Evolutionary conservation across 2,329 filamentous ascomycete genomes (phyloP).

Genomic region (Catunica adiposa): DNA sequence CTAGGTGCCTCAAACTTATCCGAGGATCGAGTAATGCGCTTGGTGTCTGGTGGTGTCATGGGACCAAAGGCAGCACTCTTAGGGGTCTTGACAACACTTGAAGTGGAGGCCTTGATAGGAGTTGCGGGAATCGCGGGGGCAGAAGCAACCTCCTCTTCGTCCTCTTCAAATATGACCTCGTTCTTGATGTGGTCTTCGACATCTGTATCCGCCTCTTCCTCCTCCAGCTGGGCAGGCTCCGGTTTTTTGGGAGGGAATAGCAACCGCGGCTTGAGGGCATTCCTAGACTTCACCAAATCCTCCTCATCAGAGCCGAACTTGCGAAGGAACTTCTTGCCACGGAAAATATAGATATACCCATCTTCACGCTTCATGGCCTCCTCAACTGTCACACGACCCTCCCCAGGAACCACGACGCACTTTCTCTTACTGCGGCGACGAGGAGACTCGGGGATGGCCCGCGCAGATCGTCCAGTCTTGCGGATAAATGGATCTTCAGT

Average conservation of each 20-base stretch:
- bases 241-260: constrained; percentile 41
- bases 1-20: constrained; percentile 29
- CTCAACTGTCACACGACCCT: constrained; percentile 42
- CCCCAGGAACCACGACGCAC: constrained; percentile 37
- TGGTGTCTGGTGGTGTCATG: constrained; percentile 45
- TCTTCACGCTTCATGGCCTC: constrained; percentile 49
- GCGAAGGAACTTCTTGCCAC: constrained; percentile 63
- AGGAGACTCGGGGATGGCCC: constrained; percentile 20
- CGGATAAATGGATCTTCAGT: constrained; percentile 56
- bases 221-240: constrained; percentile 31
- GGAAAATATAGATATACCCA: constrained; percentile 62
- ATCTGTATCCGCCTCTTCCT: constrained; percentile 44
- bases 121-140: constrained; percentile 18
- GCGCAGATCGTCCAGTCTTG: constrained; percentile 22
- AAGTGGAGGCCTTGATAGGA: constrained; percentile 22
- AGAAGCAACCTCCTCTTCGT: constrained; percentile 17
- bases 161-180: constrained; percentile 11
- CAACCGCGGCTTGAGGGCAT: constrained; percentile 54
- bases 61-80: constrained; percentile 39
- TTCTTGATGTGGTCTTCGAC: constrained; percentile 33
- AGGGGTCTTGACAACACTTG: constrained; percentile 26
- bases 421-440: constrained; percentile 38
- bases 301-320: constrained; percentile 37
- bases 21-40: constrained; percentile 39
- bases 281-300: constrained; percentile 32